Base-by-base conservation (phyloP, 2,329 filamentous ascomycete genomes). In the Cadophora luteo-olivacea region DNA sequence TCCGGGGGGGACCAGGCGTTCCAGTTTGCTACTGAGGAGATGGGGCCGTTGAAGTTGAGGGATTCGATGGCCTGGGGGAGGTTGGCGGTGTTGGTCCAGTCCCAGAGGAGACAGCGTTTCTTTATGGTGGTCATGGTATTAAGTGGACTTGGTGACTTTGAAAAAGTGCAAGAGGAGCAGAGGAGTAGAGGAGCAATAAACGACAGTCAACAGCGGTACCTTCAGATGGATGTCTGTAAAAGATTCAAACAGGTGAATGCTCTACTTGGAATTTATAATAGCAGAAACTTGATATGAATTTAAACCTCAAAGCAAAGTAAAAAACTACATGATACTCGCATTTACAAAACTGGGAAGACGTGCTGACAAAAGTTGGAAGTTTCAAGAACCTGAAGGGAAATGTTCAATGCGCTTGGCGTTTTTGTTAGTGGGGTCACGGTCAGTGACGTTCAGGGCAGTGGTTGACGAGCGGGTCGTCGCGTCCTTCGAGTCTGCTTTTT, bases 31-130 rank as follows among this genome's bases (percentile, higher is more conserved):
- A 80, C 72, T 51, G 80, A 80, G 29, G 72, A 73, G 36, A 82
- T 74, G 24, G 78, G 78, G 12, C 77, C 75, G 9, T 71, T 68
- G 67, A 73, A 80, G 45, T 77, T 77, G 52, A 82, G 74, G 51
- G 79, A 74, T 66, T 81, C 76, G 33, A 82, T 80, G 36, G 77
- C 71, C 16, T 73, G 68, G 9, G 80, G 79, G 11, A 76, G 61
- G 29, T 79, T 78, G 45, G 73, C 69, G 1, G 80, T 79, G 72
- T 80, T 80, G 54, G 81, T 82, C 78, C 78, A 83, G 72, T 82
- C 81, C 81, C 81, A 83, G 38, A 82, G 77, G 52, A 83, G 77
- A 70, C 78, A 78, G 12, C 80, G 76, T 72, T 82, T 82, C 49
- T 72, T 74, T 62, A 74, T 60, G 8, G 22, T 22, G 12, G 22